Evolutionary conservation across 2,329 filamentous ascomycete species (phyloP).

Genomic region (Colletotrichum scovillei): DNA sequence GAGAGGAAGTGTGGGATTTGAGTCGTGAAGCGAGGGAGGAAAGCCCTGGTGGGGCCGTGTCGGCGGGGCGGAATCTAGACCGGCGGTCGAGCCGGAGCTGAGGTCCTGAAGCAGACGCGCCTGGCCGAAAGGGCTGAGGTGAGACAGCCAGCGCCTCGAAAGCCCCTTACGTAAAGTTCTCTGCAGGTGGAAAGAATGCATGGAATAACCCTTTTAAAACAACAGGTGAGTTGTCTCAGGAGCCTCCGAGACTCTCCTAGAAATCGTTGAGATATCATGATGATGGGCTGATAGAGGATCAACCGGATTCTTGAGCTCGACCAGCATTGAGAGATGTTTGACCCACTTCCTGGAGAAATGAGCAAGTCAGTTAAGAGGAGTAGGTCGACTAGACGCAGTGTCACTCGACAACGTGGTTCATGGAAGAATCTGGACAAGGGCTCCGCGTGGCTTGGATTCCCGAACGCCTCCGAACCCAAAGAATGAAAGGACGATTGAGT

Average conservation of each 20-base stretch:
- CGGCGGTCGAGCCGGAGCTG: not conserved
- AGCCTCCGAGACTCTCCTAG: not conserved
- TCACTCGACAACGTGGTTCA: not conserved
- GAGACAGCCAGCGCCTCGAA: not conserved
- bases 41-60: not conserved
- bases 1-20: not conserved
- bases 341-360: not conserved
- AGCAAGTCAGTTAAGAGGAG: not conserved
- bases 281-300: not conserved
- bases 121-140: not conserved
- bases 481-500: not conserved
- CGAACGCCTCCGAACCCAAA: not conserved
- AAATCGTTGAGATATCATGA: not conserved
- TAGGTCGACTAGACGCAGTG: not conserved
- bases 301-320: not conserved
- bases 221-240: not conserved
- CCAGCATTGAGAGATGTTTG: not conserved
- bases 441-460: slow-evolving; percentile 14
- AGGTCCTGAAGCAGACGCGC: not conserved
- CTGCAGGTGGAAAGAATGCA: not conserved
- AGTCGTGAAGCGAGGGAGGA: not conserved
- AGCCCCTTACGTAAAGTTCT: not conserved
- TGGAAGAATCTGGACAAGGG: not conserved
- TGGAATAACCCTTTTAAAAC: not conserved
- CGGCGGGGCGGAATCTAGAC: not conserved